Conservation (phyloP, 768 basidiomycete species). For the Filobasidium floriforme region DNA sequence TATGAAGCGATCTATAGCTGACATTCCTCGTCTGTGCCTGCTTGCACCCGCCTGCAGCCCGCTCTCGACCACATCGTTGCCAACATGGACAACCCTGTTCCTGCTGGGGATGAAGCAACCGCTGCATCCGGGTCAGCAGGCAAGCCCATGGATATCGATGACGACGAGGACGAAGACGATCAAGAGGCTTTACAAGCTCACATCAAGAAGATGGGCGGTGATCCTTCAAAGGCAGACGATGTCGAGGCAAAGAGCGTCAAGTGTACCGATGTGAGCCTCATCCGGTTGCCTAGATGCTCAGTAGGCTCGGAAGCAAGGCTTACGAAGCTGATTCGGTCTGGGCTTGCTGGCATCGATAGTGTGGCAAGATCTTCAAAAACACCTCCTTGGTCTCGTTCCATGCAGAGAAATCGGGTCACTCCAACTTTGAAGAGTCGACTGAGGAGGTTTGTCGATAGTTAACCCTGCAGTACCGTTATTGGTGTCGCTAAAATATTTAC, state of each 20-base stretch:
- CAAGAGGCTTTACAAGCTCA: conserved; percentile 49
- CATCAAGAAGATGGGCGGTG: conserved; percentile 49
- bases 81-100: conserved; percentile 67
- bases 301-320: neutral
- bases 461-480: neutral
- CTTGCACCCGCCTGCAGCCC: conserved; percentile 28
- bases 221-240: conserved; percentile 7
- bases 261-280: conserved; percentile 26
- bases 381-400: conserved; percentile 84
- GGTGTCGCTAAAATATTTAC: neutral
- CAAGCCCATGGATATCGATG: conserved; percentile 45
- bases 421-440: conserved; percentile 88
- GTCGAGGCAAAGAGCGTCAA: conserved; percentile 27
- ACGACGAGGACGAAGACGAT: conserved; percentile 65
- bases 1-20: neutral
- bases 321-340: neutral
- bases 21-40: neutral
- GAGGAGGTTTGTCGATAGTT: conserved; percentile 61
- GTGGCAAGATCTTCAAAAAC: conserved; percentile 77
- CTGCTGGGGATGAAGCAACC: conserved; percentile 48
- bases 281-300: neutral
- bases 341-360: conserved; percentile 48
- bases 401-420: conserved; percentile 89
- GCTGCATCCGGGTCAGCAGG: conserved; percentile 39
- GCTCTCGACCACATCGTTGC: conserved; percentile 77